These are phyloP conservation scores for Brassica hybrid DNA, from an alignment of 441 rosid species.

Conservation along the genomic window DNA sequence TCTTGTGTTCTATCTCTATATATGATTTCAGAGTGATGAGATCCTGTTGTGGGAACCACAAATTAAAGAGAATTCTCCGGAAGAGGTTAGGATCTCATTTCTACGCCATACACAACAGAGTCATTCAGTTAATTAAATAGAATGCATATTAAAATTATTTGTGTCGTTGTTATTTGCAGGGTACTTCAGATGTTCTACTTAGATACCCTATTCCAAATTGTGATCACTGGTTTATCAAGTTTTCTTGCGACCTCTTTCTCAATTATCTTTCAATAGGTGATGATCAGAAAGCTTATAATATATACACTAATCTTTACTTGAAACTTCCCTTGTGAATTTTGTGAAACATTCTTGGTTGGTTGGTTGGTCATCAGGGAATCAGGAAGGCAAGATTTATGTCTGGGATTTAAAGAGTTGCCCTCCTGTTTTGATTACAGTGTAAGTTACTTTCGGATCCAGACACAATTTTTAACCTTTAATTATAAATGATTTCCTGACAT, in stretches of 20 bases:
- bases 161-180: constrained; percentile 50
- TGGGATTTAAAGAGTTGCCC: constrained; percentile 97
- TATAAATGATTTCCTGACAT: constrained; percentile 8
- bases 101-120: not conserved
- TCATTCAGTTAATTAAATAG: constrained; percentile 2
- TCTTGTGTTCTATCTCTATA: not conserved
- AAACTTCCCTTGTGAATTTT: not conserved
- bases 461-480: constrained; percentile 1
- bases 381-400: constrained; percentile 92
- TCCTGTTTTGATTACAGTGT: constrained; percentile 87
- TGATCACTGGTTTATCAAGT: constrained; percentile 97
- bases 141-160: not conserved
- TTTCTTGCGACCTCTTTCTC: constrained; percentile 86
- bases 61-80: constrained; percentile 90
- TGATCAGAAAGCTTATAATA: constrained; percentile 3
- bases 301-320: not conserved
- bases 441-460: constrained; percentile 11
- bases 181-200: constrained; percentile 84
- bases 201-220: constrained; percentile 94
- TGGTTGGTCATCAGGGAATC: constrained; percentile 64
- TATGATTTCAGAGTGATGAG: constrained; percentile 81
- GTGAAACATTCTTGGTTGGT: not conserved
- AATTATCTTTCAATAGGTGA: constrained; percentile 83
- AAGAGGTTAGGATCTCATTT: constrained; percentile 69
- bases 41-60: constrained; percentile 95